Evolutionary conservation across 2,329 filamentous ascomycete genomes (phyloP).

Genomic region (Fusarium foetens): DNA sequence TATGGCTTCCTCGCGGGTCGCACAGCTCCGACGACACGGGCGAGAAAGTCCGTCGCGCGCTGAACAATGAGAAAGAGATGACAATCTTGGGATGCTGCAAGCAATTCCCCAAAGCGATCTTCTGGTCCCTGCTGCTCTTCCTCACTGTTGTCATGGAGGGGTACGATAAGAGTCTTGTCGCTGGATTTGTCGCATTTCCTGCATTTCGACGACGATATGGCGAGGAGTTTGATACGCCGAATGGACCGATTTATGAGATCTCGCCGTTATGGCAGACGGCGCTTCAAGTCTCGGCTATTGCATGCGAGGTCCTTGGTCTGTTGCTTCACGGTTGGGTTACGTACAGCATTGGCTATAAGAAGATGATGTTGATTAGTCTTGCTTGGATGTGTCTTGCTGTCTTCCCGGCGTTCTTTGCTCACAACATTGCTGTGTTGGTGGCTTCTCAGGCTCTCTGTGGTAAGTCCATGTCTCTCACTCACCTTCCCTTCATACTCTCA

Average conservation of each 20-base stretch:
- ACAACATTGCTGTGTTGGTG: conserved; percentile 46
- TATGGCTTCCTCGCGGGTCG: conserved; percentile 36
- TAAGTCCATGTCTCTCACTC: background rate
- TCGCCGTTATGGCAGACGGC: conserved; percentile 23
- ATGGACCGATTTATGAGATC: conserved; percentile 23
- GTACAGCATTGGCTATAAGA: conserved; percentile 50
- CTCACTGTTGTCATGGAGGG: conserved; percentile 41
- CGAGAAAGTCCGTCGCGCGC: conserved; percentile 28
- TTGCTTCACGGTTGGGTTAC: conserved; percentile 53
- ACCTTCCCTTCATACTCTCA: accelerated
- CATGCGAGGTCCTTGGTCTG: conserved; percentile 48
- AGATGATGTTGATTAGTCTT: conserved; percentile 52
- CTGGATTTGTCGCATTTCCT: conserved; percentile 31
- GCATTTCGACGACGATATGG: conserved; percentile 44
- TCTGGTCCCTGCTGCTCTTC: conserved; percentile 34
- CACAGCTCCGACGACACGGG: conserved; percentile 37
- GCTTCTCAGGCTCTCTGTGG: conserved; percentile 49
- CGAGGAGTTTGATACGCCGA: conserved; percentile 7
- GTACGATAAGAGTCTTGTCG: conserved; percentile 32
- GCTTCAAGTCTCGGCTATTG: conserved; percentile 15
- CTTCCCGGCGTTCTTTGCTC: conserved; percentile 52
- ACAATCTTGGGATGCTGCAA: conserved; percentile 25
- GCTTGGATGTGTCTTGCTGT: conserved; percentile 51
- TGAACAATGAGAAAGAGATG: conserved; percentile 37
- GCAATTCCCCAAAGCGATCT: conserved; percentile 37